Conservation (phyloP, 1,139 yeast species). For the Nakaseomyces nivariensis region DNA sequence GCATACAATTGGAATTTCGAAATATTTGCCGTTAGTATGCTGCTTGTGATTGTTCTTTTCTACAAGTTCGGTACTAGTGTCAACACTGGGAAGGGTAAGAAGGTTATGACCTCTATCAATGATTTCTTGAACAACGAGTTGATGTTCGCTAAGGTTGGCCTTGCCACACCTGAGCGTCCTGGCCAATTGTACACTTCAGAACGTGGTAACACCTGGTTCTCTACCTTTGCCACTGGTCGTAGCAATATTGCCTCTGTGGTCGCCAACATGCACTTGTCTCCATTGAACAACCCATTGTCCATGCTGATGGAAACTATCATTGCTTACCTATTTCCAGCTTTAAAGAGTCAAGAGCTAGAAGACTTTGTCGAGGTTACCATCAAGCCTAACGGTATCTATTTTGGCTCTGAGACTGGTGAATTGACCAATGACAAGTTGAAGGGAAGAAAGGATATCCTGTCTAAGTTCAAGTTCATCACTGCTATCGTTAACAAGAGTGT, state of each 20-base stretch:
- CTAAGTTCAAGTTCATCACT: slow-evolving; percentile 50
- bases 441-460: slow-evolving; percentile 16
- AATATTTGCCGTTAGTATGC: slow-evolving; percentile 42
- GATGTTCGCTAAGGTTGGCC: slow-evolving; percentile 79
- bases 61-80: slow-evolving; percentile 47
- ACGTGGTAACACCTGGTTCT: slow-evolving; percentile 52
- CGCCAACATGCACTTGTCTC: slow-evolving; percentile 53
- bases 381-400: slow-evolving; percentile 45
- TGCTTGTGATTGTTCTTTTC: slow-evolving; percentile 36
- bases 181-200: slow-evolving; percentile 36
- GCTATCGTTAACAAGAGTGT: slow-evolving; percentile 78
- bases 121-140: slow-evolving; percentile 39
- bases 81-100: slow-evolving; percentile 48
- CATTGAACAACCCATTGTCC: slow-evolving; percentile 73
- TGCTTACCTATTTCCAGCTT: slow-evolving; percentile 43
- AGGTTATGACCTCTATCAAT: slow-evolving; percentile 40
- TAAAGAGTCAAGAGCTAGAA: slow-evolving; percentile 36
- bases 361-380: slow-evolving; percentile 58
- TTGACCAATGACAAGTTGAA: slow-evolving; percentile 9
- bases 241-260: slow-evolving; percentile 56
- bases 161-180: slow-evolving; percentile 30
- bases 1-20: slow-evolving; percentile 70
- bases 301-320: slow-evolving; percentile 36
- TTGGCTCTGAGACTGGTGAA: slow-evolving; percentile 36
- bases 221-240: slow-evolving; percentile 87